These are phyloP conservation scores for Melaleuca alternifolia DNA, from an alignment of 345 rosid species.

Conservation along the genomic window DNA sequence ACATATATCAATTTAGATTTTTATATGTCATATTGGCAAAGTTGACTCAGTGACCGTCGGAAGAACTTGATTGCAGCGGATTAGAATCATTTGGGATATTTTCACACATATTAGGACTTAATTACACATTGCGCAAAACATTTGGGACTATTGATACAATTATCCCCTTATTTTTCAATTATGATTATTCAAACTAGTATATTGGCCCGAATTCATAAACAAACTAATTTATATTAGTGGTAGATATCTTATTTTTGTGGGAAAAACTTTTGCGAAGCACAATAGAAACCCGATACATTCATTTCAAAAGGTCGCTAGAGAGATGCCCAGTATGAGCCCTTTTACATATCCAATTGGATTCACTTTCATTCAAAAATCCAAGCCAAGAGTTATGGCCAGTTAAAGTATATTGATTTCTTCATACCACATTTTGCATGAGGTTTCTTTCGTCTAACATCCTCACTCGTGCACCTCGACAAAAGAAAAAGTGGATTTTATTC, in stretches of 20 bases:
- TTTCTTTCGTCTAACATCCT: not conserved
- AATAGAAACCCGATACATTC: not conserved
- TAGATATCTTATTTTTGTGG: not conserved
- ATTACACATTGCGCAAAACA: not conserved
- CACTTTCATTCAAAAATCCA: not conserved
- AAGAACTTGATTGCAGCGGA: not conserved
- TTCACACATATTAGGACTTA: not conserved
- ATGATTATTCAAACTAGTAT: not conserved
- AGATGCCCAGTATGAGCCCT: not conserved
- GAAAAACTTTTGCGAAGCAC: not conserved
- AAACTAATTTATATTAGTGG: not conserved
- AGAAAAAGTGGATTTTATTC: not conserved
- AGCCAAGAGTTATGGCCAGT: not conserved
- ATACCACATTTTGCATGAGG: not conserved
- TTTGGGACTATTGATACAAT: not conserved
- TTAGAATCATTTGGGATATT: not conserved
- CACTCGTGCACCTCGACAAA: not conserved
- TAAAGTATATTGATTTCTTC: not conserved
- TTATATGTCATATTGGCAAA: not conserved
- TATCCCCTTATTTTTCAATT: not conserved
- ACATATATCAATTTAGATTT: not conserved
- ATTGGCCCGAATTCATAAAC: not conserved
- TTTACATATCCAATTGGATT: rapidly evolving
- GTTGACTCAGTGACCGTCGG: not conserved
- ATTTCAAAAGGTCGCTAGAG: not conserved